Evolutionary conservation across 129 eudicot genomes (phyloP), one percentile per base, ranked within the genome.

Genomic region (Lonicera japonica): DNA sequence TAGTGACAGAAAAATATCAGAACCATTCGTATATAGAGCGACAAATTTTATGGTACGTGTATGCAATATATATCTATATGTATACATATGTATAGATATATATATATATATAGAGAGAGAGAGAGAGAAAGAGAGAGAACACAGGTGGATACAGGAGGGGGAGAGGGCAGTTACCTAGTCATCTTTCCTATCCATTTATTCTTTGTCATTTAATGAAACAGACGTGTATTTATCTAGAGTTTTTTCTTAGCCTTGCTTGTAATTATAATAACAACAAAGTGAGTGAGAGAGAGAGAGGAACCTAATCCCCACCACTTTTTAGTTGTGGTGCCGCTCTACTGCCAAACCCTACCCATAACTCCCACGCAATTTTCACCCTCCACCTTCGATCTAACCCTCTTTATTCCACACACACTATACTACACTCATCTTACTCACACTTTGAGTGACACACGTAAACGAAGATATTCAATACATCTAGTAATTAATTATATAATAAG

Each of bases 221-320:
- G 68, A 73, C 53, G 17, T 50, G 22, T 52, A 22, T 25, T n/a
- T n/a, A n/a, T n/a, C 9, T 17, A 34, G 38, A 8, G 21, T 50
- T 18, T 40, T n/a, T 25, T 64, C 23, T 66, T 56, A 65, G 39
- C 20, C 61, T 61, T 64, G 64, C 36, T 69, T 62, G 23, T 40
- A 54, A 19, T n/a, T n/a, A n/a, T 56, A 16, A 41, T 29, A 29
- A 59, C 62, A 59, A 54, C 63, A 80, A 29, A 29, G 36, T n/a
- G n/a, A n/a, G 36, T 1, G 36, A 29, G 36, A 29, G 36, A 29
- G 36, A 29, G 36, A 73, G 71, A 62, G 57, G 71, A 84, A 71
- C 81, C 80, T 84, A 76, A 81, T 77, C 89, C n/a, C n/a, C 81
- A 74, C 66, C 70, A 73, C 87, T 84, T 78, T 75, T 53, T 29